Conservation (phyloP, 805 yeast genomes). For the Debaryomyces hansenii region DNA sequence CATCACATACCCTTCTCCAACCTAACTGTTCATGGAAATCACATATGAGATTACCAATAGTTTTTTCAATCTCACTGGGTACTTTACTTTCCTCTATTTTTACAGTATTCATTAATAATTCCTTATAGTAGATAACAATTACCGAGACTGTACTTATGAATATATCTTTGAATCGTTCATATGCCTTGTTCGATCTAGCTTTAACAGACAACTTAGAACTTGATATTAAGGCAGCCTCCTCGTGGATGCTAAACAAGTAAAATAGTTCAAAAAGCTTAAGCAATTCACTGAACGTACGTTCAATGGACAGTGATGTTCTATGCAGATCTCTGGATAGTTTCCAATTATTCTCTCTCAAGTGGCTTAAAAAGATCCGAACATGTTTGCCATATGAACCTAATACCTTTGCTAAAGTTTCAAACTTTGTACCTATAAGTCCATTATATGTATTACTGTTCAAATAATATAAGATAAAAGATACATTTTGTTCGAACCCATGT, state of each 20-base stretch:
- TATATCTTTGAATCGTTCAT: slow-evolving; percentile 46
- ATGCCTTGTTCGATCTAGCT: slow-evolving; percentile 42
- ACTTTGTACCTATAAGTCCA: slow-evolving; percentile 28
- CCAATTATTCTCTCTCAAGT: slow-evolving; percentile 36
- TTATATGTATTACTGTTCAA: slow-evolving; percentile 18
- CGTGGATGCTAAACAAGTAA: slow-evolving; percentile 52
- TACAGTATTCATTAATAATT: slow-evolving; percentile 2
- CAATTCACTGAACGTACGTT: slow-evolving; percentile 19
- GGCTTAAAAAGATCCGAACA: slow-evolving; percentile 34
- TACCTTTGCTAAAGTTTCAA: slow-evolving; percentile 45
- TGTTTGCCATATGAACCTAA: slow-evolving; percentile 57
- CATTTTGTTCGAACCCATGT: slow-evolving; percentile 51
- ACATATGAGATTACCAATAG: slow-evolving; percentile 49
- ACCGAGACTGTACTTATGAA: slow-evolving; percentile 38
- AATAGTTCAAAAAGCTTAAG: slow-evolving; percentile 40
- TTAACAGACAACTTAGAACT: slow-evolving; percentile 41
- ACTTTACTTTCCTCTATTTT: neutral
- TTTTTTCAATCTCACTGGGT: slow-evolving; percentile 10
- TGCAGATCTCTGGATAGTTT: slow-evolving; percentile 8
- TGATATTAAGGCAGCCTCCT: slow-evolving; percentile 46
- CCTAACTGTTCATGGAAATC: slow-evolving; percentile 78
- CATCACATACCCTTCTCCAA: slow-evolving; percentile 62
- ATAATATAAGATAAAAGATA: slow-evolving; percentile 45
- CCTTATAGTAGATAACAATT: slow-evolving; percentile 37
- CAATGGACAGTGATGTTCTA: neutral